A percentile compares a stretch with the other conserved stretches of the same genome.
phyloP scores from a whole-genome alignment of 306 rosid species.

The Pyrus betulifolia region DNA sequence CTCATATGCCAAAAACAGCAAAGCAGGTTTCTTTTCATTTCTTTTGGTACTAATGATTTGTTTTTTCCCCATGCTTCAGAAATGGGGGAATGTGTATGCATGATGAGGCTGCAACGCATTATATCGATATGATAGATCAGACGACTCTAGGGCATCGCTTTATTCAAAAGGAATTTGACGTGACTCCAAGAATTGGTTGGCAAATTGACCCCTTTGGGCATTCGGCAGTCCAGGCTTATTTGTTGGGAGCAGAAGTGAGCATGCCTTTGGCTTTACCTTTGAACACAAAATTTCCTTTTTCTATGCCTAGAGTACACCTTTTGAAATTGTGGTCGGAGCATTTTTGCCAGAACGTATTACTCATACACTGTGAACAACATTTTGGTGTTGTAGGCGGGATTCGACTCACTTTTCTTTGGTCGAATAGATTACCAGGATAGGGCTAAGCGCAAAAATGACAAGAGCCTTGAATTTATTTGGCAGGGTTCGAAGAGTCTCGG shows the following conservation, averaged over 20 bases:
- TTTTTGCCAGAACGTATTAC: neutral
- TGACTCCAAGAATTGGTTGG: conserved; percentile 55
- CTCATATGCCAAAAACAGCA: neutral
- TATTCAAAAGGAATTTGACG: conserved; percentile 27
- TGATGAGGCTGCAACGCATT: conserved; percentile 83
- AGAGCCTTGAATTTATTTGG: conserved; percentile 49
- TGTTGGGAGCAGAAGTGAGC: conserved; percentile 50
- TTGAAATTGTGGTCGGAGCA: neutral
- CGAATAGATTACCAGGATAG: conserved; percentile 53
- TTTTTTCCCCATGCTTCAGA: conserved; percentile 31
- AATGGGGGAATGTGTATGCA: conserved; percentile 98
- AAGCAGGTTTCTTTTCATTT: neutral
- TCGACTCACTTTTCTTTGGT: conserved; percentile 42
- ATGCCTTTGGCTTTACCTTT: neutral
- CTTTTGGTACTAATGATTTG: neutral
- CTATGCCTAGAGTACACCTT: neutral
- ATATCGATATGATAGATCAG: conserved; percentile 66
- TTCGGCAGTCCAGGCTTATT: conserved; percentile 55
- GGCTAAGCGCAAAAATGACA: conserved; percentile 40
- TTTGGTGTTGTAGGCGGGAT: conserved; percentile 37
- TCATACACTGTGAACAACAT: neutral
- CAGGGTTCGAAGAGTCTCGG: conserved; percentile 45
- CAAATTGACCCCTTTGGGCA: conserved; percentile 62
- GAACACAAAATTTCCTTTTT: neutral
- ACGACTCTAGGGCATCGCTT: conserved; percentile 37